Conservation (phyloP, 495 filamentous ascomycete species). For the Talaromyces ruber region DNA sequence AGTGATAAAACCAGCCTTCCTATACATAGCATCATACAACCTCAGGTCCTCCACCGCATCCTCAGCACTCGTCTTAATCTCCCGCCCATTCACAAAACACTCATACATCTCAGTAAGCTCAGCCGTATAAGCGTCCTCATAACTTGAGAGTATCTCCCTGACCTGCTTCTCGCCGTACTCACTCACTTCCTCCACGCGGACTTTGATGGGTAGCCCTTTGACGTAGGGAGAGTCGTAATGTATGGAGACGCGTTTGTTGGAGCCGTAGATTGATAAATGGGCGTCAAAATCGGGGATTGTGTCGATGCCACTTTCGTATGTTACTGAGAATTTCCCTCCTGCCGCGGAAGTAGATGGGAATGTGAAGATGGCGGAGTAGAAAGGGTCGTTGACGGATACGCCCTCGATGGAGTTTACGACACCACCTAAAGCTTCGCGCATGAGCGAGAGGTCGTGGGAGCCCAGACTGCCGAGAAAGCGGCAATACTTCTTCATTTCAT, state of each 20-base stretch:
- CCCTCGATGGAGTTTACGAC: constrained; percentile 32
- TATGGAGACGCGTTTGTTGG: constrained; percentile 35
- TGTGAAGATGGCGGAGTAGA: constrained; percentile 38
- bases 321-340: constrained; percentile 34
- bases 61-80: constrained; percentile 38
- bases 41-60: constrained; percentile 46
- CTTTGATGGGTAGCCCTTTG: constrained; percentile 34
- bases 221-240: constrained; percentile 46
- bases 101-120: constrained; percentile 42
- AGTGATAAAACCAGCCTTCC: neutral
- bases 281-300: constrained; percentile 47
- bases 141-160: constrained; percentile 29
- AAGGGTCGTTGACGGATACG: constrained; percentile 33
- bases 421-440: constrained; percentile 46
- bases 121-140: constrained; percentile 43
- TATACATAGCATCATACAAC: constrained; percentile 6
- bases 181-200: constrained; percentile 39
- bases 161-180: constrained; percentile 22
- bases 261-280: constrained; percentile 43
- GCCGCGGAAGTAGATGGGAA: neutral
- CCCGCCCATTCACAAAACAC: constrained; percentile 28
- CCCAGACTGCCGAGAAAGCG: constrained; percentile 39
- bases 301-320: constrained; percentile 50
- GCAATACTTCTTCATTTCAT: constrained; percentile 22
- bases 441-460: constrained; percentile 45